Percentiles rank a stretch among this genome's conserved stretches.
phyloP scores from a whole-genome alignment of 768 basidiomycete genomes.

The Panus rudis region DNA sequence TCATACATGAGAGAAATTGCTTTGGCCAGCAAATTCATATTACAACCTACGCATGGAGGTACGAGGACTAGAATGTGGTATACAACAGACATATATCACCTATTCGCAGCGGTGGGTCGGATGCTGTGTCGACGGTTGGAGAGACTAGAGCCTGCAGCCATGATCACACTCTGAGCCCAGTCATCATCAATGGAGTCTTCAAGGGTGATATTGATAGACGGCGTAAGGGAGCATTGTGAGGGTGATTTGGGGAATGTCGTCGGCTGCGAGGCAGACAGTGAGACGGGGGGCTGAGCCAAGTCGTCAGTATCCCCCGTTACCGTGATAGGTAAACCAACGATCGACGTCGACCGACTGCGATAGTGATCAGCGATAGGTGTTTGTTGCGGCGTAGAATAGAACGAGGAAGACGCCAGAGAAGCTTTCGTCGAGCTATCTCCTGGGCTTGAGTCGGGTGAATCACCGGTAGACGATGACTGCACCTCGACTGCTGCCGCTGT shows the following conservation, averaged over 20 bases:
- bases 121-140: no score
- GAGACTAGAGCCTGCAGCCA: slow-evolving; percentile 39
- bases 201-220: slow-evolving; percentile 32
- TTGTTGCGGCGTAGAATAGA: slow-evolving; percentile 20
- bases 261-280: background rate
- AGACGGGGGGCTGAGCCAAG: background rate
- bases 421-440: slow-evolving; percentile 11
- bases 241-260: background rate
- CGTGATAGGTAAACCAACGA: slow-evolving; percentile 12
- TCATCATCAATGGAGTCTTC: slow-evolving; percentile 47
- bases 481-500: background rate
- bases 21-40: no score
- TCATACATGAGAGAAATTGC: no score
- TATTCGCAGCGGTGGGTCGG: no score
- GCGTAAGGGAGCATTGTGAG: slow-evolving; percentile 36
- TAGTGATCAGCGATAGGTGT: slow-evolving; percentile 24
- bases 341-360: slow-evolving; percentile 12
- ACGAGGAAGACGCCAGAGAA: slow-evolving; percentile 17
- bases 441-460: background rate
- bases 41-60: no score
- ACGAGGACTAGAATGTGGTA: no score
- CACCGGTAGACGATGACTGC: no score
- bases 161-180: slow-evolving; percentile 69
- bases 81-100: no score
- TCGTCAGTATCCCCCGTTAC: slow-evolving; percentile 5